Percentiles rank a stretch among this genome's conserved stretches.
Conservation (phyloP, 1,284 basidiomycete species). For the Phlebopus sp. region DNA sequence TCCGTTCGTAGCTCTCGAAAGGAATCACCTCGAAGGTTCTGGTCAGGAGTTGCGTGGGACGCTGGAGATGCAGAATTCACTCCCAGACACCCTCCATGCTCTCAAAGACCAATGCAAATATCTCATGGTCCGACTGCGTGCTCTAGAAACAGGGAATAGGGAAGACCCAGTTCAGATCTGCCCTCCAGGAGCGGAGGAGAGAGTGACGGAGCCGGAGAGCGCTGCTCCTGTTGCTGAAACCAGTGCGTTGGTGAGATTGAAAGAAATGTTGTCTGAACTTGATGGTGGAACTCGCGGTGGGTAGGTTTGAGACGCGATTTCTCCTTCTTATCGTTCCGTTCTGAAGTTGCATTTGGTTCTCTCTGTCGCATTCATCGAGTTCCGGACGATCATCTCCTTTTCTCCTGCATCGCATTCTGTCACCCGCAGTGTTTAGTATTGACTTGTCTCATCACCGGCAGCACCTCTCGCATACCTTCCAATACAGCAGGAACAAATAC, state of each 20-base stretch:
- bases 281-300: conserved; percentile 17
- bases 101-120: conserved; percentile 14
- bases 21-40: conserved; percentile 18
- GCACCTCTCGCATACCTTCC: conserved; percentile 20
- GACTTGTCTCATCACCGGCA: conserved; percentile 23
- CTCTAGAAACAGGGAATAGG: conserved; percentile 20
- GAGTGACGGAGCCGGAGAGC: conserved; percentile 16
- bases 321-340: background rate
- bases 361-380: conserved; percentile 1
- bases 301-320: conserved; percentile 9
- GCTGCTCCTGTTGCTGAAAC: conserved; percentile 15
- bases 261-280: conserved; percentile 30
- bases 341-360: conserved; percentile 4
- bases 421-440: conserved; percentile 22
- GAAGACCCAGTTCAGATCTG: conserved; percentile 19
- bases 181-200: conserved; percentile 21
- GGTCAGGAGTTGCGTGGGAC: conserved; percentile 22
- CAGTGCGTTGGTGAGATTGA: conserved; percentile 29
- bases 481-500: conserved; percentile 15
- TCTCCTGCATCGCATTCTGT: conserved; percentile 17
- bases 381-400: background rate
- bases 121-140: conserved; percentile 16
- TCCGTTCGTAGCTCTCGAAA: conserved; percentile 2
- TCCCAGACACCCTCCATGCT: conserved; percentile 19
- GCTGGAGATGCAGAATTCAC: conserved; percentile 11